Conservation (phyloP, 2,329 filamentous ascomycete genomes). For the Paraphoma chrysanthemicola region DNA sequence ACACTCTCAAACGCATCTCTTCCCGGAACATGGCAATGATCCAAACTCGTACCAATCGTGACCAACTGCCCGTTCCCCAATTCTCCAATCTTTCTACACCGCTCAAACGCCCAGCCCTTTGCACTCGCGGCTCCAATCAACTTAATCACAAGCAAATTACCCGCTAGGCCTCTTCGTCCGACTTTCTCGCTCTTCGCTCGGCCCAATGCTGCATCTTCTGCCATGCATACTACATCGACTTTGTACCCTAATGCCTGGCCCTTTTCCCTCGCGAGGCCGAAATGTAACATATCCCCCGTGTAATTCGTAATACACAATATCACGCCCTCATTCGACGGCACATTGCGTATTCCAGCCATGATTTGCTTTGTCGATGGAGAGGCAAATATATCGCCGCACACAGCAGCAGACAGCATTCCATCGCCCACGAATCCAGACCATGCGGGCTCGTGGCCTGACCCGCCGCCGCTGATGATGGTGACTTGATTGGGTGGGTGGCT, state of each 20-base stretch:
- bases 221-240: constrained; percentile 57
- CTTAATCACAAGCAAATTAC: constrained; percentile 59
- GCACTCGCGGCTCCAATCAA: constrained; percentile 56
- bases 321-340: constrained; percentile 54
- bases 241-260: constrained; percentile 54
- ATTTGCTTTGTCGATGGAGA: constrained; percentile 58
- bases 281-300: constrained; percentile 59
- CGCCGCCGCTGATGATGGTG: constrained; percentile 56
- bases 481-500: constrained; percentile 53
- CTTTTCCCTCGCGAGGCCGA: constrained; percentile 57
- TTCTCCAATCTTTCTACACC: constrained; percentile 53
- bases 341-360: constrained; percentile 56
- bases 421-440: constrained; percentile 59
- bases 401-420: constrained; percentile 57
- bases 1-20: constrained; percentile 59
- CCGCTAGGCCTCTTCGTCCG: constrained; percentile 58
- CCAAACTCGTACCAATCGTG: constrained; percentile 59
- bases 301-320: constrained; percentile 60
- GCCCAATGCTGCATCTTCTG: constrained; percentile 57
- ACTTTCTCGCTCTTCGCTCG: constrained; percentile 57
- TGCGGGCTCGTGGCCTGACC: constrained; percentile 57
- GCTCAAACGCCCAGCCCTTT: constrained; percentile 53
- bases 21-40: constrained; percentile 62
- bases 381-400: constrained; percentile 58
- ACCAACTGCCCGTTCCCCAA: constrained; percentile 55